Conservation (phyloP, 2,329 filamentous ascomycete genomes). For the Stachybotrys elegans region DNA sequence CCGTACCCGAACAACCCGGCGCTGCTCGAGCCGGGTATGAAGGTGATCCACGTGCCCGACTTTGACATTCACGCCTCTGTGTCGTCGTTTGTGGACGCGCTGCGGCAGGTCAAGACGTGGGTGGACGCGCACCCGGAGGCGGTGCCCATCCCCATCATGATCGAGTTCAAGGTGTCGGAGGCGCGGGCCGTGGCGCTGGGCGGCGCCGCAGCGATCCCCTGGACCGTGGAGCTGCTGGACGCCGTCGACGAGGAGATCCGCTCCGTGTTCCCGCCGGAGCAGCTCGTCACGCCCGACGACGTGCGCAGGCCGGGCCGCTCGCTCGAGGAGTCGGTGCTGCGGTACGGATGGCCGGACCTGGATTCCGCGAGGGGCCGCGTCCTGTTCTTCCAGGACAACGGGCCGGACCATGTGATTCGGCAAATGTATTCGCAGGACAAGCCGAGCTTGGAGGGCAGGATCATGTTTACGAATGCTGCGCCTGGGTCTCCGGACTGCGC, state of each 20-base stretch:
- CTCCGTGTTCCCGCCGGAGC: constrained; percentile 29
- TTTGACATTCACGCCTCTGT: constrained; percentile 40
- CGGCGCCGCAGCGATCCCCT: constrained; percentile 33
- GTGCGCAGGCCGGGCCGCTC: constrained; percentile 33
- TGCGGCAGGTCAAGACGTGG: constrained; percentile 38
- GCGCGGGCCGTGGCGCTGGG: constrained; percentile 14
- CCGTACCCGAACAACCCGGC: constrained; percentile 31
- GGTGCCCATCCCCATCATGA: constrained; percentile 42
- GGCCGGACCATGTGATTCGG: constrained; percentile 30
- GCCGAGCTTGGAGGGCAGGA: constrained; percentile 34
- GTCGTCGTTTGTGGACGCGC: constrained; percentile 39
- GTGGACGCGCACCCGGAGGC: constrained; percentile 34
- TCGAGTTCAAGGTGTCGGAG: constrained; percentile 40
- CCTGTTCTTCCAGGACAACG: constrained; percentile 48
- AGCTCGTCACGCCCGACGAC: constrained; percentile 43
- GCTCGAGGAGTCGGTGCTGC: constrained; percentile 40
- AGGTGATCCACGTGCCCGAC: constrained; percentile 46
- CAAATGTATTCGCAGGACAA: constrained; percentile 29
- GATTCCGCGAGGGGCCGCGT: constrained; percentile 37
- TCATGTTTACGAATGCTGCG: constrained; percentile 42
- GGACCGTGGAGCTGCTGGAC: constrained; percentile 35
- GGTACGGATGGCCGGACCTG: constrained; percentile 42
- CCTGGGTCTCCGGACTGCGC: constrained; percentile 40
- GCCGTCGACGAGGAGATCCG: constrained; percentile 42
- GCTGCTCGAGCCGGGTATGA: constrained; percentile 36